Base-by-base conservation (phyloP, 805 yeast species). In the Helenozyma rhizophorensis region DNA sequence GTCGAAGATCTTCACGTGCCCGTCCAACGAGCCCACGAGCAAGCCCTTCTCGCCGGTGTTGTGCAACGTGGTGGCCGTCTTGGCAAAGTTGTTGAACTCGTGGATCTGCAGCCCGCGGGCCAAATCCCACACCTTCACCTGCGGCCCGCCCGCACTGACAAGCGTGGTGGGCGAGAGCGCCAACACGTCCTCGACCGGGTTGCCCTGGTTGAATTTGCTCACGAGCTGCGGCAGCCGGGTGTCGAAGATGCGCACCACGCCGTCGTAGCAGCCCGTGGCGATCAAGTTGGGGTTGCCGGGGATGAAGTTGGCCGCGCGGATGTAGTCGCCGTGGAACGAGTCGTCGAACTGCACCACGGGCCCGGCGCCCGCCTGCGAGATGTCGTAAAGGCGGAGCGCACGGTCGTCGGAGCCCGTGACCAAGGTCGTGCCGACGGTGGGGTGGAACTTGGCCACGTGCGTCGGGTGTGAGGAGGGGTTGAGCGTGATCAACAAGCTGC, bases 231-330 rank as follows among this genome's bases (percentile, higher is more conserved):
- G 56, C 43, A 46, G 54, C 58, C 97, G 74, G 4, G 93, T 74
- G 62, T 90, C 98, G 51, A 82, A 90, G 5, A 93, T 57, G 45
- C 97, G 70, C 4, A 90, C 81, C 16, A 66, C 57, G 8, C 96
- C 95, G 59, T 93, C 98, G 54, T 93, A 93, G 52, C 94, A 88
- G 33, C 97, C 98, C 1, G 96, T 86, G 11, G 83, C 81, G n/a
- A 93, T 65, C 40, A 89, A 65, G 51, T 83, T 84, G 18, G 87
- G 80, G 33, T 83, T 80, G 14, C 68, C 68, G 2, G 90, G 90
- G 23, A 89, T 73, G 55, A 86, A 86, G 36, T 70, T 70, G 5
- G 85, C 94, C 4, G 90, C 68, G 47, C 98, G 74, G 23, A 93
- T 80, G 56, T 93, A 93, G 62, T 93, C 98, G 21, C 77, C 74